phyloP scores from a whole-genome alignment of 306 rosid genomes.

The Lablab purpureus region DNA sequence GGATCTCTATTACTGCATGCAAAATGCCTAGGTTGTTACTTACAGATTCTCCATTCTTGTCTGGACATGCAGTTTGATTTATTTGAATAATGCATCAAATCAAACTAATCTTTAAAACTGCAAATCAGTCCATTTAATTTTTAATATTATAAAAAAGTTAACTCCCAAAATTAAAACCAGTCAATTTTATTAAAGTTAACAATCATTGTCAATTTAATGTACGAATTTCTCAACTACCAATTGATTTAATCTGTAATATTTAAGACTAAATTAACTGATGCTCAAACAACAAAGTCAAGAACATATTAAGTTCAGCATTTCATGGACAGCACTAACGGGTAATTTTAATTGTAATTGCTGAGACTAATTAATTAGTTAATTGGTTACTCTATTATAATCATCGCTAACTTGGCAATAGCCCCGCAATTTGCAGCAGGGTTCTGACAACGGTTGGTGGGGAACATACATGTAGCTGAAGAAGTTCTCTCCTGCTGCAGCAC shows the following conservation, averaged over 20 bases:
- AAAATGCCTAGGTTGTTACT: conserved; percentile 1
- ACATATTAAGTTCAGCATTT: neutral
- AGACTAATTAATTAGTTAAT: neutral
- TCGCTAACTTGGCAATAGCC: conserved; percentile 5
- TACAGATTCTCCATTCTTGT: conserved; percentile 22
- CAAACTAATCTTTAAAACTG: neutral
- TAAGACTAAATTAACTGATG: neutral
- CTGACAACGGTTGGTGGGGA: neutral
- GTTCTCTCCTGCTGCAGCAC: neutral
- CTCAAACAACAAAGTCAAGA: neutral
- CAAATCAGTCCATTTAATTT: neutral
- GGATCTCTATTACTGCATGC: conserved; percentile 33
- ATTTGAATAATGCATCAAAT: neutral
- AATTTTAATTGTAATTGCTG: neutral
- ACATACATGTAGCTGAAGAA: neutral
- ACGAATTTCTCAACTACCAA: neutral
- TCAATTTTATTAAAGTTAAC: neutral
- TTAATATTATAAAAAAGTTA: neutral
- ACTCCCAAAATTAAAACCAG: neutral
- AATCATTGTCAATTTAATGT: neutral
- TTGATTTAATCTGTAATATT: neutral
- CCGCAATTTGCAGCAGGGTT: conserved; percentile 29
- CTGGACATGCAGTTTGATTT: neutral
- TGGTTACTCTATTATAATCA: neutral
- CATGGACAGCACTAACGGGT: neutral